Conservation (phyloP, 352 stramenopile species). For the Globisporangium spinosum region DNA sequence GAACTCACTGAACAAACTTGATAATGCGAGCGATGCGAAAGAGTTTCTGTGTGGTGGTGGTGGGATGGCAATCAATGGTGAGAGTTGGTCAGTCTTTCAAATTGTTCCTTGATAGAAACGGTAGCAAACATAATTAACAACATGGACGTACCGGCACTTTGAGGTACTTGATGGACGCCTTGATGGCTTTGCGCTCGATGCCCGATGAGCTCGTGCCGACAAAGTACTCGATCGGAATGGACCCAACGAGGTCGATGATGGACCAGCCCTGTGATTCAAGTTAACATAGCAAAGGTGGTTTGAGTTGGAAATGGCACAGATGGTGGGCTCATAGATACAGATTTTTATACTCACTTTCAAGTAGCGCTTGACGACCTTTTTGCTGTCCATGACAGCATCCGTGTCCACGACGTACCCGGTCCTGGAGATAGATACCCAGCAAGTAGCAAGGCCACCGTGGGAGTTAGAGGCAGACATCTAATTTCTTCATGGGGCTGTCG, state of each 20-base stretch:
- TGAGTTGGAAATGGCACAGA: not conserved
- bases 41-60: slow-evolving; percentile 45
- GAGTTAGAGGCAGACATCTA: not conserved
- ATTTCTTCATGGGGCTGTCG: not conserved
- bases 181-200: slow-evolving; percentile 58
- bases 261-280: slow-evolving; percentile 32
- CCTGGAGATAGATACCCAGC: slow-evolving; percentile 17
- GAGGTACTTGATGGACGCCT: slow-evolving; percentile 59
- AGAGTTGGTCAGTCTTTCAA: not conserved
- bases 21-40: slow-evolving; percentile 55
- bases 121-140: too few relatives aligned
- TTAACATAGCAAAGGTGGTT: not conserved
- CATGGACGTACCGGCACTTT: slow-evolving; percentile 40
- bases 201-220: slow-evolving; percentile 24
- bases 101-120: not conserved
- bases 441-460: not conserved
- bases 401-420: slow-evolving; percentile 57
- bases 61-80: not conserved
- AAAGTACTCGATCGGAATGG: slow-evolving; percentile 52
- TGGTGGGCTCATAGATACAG: not conserved
- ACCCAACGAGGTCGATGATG: slow-evolving; percentile 47
- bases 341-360: slow-evolving; percentile 18
- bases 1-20: slow-evolving; percentile 56
- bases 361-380: slow-evolving; percentile 44
- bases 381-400: slow-evolving; percentile 52